Evolutionary conservation across 495 filamentous ascomycete species (phyloP).

Genomic region (Penicillium parvum): DNA sequence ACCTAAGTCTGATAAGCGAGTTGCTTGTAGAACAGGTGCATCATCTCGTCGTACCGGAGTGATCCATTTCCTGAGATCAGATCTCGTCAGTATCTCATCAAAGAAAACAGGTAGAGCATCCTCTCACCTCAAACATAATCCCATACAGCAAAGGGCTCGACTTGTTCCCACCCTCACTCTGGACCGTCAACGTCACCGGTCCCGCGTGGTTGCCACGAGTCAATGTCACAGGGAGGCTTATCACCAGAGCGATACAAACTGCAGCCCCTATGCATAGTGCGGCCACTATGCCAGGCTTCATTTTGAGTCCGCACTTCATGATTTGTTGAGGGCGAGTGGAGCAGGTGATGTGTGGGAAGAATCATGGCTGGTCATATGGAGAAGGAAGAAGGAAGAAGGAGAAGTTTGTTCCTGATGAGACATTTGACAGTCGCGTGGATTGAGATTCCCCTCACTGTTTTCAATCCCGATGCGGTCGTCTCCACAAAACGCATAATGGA

Average conservation of each 20-base stretch:
- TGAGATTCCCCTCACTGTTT: background rate
- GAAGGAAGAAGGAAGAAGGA: background rate
- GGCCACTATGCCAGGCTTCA: conserved; percentile 1
- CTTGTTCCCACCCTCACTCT: conserved; percentile 46
- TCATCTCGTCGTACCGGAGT: conserved; percentile 47
- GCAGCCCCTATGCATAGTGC: conserved; percentile 20
- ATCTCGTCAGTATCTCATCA: no score
- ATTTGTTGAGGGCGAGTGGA: background rate
- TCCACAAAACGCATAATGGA: conserved; percentile 2
- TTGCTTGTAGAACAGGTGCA: background rate
- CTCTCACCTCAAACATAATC: conserved; percentile 53
- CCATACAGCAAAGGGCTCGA: conserved; percentile 55
- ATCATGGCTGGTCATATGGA: background rate
- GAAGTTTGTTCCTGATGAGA: background rate
- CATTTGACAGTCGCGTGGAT: background rate
- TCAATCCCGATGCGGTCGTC: background rate
- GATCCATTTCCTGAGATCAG: no score
- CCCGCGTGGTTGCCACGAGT: background rate
- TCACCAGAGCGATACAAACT: conserved; percentile 2
- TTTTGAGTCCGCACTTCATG: background rate
- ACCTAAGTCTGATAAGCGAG: conserved; percentile 13
- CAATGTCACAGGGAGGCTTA: background rate
- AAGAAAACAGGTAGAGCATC: background rate
- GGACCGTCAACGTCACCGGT: conserved; percentile 25
- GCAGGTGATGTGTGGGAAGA: background rate